Conservation (phyloP, 108 stramenopile species). For the Cyclotella cryptica region DNA sequence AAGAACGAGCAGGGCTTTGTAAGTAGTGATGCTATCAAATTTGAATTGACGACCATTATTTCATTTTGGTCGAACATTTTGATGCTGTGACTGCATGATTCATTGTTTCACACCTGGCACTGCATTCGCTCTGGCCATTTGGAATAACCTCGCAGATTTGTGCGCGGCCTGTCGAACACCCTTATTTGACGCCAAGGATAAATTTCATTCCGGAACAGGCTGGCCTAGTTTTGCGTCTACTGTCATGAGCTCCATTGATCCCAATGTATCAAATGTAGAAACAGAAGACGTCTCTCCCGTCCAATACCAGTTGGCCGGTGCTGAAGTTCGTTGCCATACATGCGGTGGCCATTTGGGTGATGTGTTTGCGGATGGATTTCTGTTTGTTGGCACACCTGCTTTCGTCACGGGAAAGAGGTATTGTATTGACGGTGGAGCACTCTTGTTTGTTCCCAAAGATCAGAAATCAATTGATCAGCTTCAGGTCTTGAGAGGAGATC, state of each 20-base stretch:
- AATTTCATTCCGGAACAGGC: slow-evolving; percentile 64
- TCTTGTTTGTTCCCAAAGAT: slow-evolving; percentile 61
- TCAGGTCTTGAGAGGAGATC: slow-evolving; percentile 57
- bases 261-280: slow-evolving; percentile 67
- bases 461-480: slow-evolving; percentile 26
- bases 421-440: slow-evolving; percentile 82
- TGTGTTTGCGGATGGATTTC: slow-evolving; percentile 79
- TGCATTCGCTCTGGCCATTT: too few species aligned
- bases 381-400: slow-evolving; percentile 82
- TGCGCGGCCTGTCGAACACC: slow-evolving; percentile 83
- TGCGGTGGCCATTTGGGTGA: slow-evolving; percentile 94
- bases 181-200: slow-evolving; percentile 76
- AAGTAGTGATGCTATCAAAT: slow-evolving; percentile 22
- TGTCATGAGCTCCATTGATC: slow-evolving; percentile 26
- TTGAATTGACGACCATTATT: neutral
- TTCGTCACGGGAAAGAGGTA: slow-evolving; percentile 67
- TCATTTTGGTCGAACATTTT: too few species aligned
- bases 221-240: slow-evolving; percentile 75
- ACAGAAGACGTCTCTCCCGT: slow-evolving; percentile 69
- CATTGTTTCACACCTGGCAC: too few species aligned
- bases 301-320: slow-evolving; percentile 66
- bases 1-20: slow-evolving; percentile 75
- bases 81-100: too few species aligned
- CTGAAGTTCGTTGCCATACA: slow-evolving; percentile 81
- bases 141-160: slow-evolving; percentile 1